Percentiles rank a stretch among this genome's conserved stretches.
Conservation (phyloP, 2,329 filamentous ascomycete genomes). For the Colletotrichum navitas region DNA sequence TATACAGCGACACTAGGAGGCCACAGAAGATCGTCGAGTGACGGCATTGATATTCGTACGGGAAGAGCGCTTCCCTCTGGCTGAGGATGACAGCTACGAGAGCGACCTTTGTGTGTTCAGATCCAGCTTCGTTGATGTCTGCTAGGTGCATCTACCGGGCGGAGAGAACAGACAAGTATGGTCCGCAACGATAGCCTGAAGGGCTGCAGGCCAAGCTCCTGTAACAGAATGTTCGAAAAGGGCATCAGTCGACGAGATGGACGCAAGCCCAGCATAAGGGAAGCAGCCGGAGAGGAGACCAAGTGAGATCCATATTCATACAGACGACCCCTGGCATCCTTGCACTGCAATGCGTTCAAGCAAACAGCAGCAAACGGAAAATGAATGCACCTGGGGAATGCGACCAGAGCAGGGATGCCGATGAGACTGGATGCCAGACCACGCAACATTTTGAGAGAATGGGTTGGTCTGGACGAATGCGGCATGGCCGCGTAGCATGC, state of each 20-base stretch:
- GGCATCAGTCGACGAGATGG: background rate
- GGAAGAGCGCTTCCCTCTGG: background rate
- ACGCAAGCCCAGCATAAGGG: conserved; percentile 3
- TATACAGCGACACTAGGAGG: too few relatives aligned
- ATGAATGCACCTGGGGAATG: conserved; percentile 34
- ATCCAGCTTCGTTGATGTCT: background rate
- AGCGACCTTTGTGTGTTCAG: too few relatives aligned
- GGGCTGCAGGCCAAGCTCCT: background rate
- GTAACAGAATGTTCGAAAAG: background rate
- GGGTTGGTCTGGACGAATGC: conserved; percentile 39
- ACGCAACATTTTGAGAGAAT: conserved; percentile 27
- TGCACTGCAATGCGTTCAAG: conserved; percentile 7
- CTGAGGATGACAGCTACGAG: background rate
- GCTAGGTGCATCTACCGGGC: background rate
- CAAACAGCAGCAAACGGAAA: conserved; percentile 24
- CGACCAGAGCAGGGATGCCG: conserved; percentile 31
- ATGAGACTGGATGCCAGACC: conserved; percentile 35
- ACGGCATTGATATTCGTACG: background rate
- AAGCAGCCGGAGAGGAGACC: conserved; percentile 22
- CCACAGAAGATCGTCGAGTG: background rate
- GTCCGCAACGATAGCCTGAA: background rate
- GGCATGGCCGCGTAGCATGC: conserved; percentile 23
- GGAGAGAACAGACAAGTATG: background rate
- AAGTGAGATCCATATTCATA: conserved; percentile 24
- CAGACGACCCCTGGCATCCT: conserved; percentile 17